Base-by-base conservation (phyloP, 1,284 basidiomycete genomes). In the Cryptococcus sp. region DNA sequence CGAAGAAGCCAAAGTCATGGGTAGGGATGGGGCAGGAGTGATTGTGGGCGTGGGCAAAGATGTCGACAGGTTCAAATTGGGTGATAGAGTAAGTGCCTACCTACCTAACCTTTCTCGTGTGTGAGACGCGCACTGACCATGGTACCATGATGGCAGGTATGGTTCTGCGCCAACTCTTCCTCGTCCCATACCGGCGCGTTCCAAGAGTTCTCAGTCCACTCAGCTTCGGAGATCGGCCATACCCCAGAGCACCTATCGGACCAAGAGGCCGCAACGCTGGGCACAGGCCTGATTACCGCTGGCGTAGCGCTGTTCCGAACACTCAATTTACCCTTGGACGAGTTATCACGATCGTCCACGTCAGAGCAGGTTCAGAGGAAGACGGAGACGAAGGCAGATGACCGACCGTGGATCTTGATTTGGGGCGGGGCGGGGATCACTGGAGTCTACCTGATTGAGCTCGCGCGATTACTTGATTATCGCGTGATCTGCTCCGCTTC, bases 401-500 rank as follows among this genome's bases (percentile, higher is more conserved):
- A 50, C 15, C 52, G 47, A 7, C 48, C 57, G 7, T 66, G 62
- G 65, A 44, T 66, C 19, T 42, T 66, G 20, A 65, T 69, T 7
- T 70, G 67, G 67, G 65, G 64, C 3, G 69, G 67, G 5, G 51
- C 64, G 1, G 67, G 65, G 25, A 63, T 61, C 42, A 67, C 67
- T 3, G 80, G 80, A 2, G 71, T 74, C 15, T 79, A 78, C 46
- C 74, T 78, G 1, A 73, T 82, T 19, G 81, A 82, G 64, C 69
- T 82, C 22, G 80, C 81, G 5, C 76, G 76, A 50, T 56, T 77
- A 3, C 58, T 75, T 0, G 81, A 81, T 3, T 71, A 80, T 57
- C 67, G 69, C 15, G 78, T 82, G 31, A 67, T 82, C 25, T 72
- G 79, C 5, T 80, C 81, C 6, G 74, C 80, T 8, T 81, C 80